Conservation (phyloP, 106 monocot species). For the Apostasia shenzhenica region DNA sequence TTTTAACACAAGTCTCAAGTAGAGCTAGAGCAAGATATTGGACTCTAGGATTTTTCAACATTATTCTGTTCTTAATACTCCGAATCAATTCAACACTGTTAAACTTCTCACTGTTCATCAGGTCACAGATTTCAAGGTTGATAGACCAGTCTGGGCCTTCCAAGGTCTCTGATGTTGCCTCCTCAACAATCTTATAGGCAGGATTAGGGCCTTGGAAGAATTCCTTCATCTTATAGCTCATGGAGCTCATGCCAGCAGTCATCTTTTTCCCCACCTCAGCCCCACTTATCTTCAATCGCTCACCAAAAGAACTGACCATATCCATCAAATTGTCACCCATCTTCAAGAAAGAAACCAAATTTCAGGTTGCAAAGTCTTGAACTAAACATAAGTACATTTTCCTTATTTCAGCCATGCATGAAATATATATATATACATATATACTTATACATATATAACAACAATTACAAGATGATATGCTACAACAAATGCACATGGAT, state of each 20-base stretch:
- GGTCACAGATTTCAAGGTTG: slow-evolving; percentile 88
- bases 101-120: slow-evolving; percentile 66
- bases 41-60: slow-evolving; percentile 59
- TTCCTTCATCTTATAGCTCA: slow-evolving; percentile 93
- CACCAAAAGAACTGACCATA: slow-evolving; percentile 71
- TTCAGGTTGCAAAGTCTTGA: neutral
- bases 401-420: neutral
- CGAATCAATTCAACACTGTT: slow-evolving; percentile 80
- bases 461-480: neutral
- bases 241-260: slow-evolving; percentile 66
- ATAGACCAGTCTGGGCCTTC: slow-evolving; percentile 76
- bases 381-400: neutral
- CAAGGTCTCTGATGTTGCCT: slow-evolving; percentile 75
- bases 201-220: slow-evolving; percentile 76
- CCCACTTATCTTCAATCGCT: slow-evolving; percentile 60
- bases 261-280: slow-evolving; percentile 58
- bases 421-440: neutral
- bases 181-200: slow-evolving; percentile 82
- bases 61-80: slow-evolving; percentile 77
- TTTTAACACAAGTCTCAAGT: slow-evolving; percentile 88
- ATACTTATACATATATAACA: neutral
- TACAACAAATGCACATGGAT: neutral
- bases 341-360: slow-evolving; percentile 1
- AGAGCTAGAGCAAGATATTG: slow-evolving; percentile 81
- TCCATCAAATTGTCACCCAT: slow-evolving; percentile 70